Evolutionary conservation across 257 asterid genomes (phyloP).

Genomic region (Gardenia jasminoides): DNA sequence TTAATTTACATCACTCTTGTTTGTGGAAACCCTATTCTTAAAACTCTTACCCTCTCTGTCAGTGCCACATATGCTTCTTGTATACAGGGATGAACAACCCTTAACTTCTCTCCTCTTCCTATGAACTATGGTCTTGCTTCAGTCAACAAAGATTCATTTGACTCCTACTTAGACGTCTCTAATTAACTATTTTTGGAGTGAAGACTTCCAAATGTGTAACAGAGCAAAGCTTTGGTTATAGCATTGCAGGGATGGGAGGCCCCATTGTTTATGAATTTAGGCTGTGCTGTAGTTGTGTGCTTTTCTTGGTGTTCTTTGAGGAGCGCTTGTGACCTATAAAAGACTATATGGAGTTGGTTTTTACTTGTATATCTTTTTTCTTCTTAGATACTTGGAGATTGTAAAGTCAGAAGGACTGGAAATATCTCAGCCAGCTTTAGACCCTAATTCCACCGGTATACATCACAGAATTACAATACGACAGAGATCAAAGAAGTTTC

Average conservation of each 20-base stretch:
- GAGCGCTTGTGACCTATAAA: neutral
- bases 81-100: neutral
- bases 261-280: neutral
- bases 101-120: neutral
- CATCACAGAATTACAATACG: conserved; percentile 92
- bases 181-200: neutral
- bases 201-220: neutral
- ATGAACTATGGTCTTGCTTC: neutral
- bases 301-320: neutral
- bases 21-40: neutral
- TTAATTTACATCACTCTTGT: neutral
- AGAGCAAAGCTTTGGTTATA: neutral
- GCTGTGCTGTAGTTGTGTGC: neutral
- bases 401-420: conserved; percentile 82
- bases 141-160: neutral
- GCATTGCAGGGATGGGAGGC: neutral
- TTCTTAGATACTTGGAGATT: conserved; percentile 68
- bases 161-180: neutral
- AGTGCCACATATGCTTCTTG: neutral
- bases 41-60: neutral
- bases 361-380: conserved; percentile 11
- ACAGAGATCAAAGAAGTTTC: conserved; percentile 63
- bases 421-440: conserved; percentile 98
- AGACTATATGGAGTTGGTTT: neutral
- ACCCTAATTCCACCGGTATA: conserved; percentile 96